Evolutionary conservation across 192 early-diverging fungal genomes (phyloP).

Genomic region (Backusella sp.): DNA sequence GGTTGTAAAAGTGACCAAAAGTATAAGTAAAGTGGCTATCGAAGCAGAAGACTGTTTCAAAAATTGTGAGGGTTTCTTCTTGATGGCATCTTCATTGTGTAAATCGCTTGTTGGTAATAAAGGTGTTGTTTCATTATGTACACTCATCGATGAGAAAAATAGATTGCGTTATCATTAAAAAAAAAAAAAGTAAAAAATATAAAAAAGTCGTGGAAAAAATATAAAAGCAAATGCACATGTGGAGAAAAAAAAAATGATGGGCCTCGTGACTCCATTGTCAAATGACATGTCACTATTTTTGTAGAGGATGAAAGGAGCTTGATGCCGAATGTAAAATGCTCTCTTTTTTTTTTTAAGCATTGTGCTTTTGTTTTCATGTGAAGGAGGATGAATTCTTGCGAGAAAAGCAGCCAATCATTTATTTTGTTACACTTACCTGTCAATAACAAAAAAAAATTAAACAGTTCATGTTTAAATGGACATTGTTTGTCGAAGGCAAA

Average conservation of each 20-base stretch:
- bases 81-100: neutral
- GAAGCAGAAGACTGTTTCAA: constrained; percentile 25
- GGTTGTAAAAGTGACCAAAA: constrained; percentile 23
- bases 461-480: no score
- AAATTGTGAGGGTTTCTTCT: neutral
- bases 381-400: neutral
- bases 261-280: neutral
- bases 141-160: neutral
- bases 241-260: neutral
- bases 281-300: neutral
- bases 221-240: neutral
- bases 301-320: neutral
- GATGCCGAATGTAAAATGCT: neutral
- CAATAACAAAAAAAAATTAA: no score
- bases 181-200: neutral
- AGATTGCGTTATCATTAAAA: neutral
- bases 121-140: neutral
- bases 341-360: no score
- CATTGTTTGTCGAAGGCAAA: no score
- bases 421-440: no score
- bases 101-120: neutral
- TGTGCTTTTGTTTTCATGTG: neutral
- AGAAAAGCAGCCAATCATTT: neutral
- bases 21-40: constrained; percentile 20
- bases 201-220: neutral